Base-by-base conservation (phyloP, 768 basidiomycete genomes). In the Mycena polygramma region DNA sequence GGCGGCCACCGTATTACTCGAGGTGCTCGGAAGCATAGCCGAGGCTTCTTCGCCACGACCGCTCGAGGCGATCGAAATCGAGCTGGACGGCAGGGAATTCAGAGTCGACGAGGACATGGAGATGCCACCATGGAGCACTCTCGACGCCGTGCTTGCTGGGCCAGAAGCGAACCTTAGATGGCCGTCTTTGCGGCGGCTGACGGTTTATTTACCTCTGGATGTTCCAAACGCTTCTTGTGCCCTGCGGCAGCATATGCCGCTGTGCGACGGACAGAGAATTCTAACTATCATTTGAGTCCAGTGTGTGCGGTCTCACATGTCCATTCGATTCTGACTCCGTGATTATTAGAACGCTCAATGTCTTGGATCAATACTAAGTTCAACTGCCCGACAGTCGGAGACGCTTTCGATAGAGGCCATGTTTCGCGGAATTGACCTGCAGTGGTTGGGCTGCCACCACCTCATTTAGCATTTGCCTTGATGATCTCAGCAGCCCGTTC, bases 401-500 rank as follows among this genome's bases (percentile, higher is more conserved):
- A 30, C 6, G 30, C 30, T 30, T 6, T 30, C 30, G 41, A 11
- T 2, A 15, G 8, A 41, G 19, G 45, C 7, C 19, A 46, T 46
- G 14, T 46, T 46, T 19, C n/a, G n/a, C n/a, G n/a, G n/a, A n/a
- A n/a, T n/a, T n/a, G n/a, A n/a, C n/a, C n/a, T n/a, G n/a, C n/a
- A n/a, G n/a, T n/a, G n/a, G n/a, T n/a, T n/a, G n/a, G n/a, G n/a
- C n/a, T n/a, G n/a, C n/a, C n/a, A n/a, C n/a, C n/a, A n/a, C n/a
- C n/a, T 46, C 30, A 52, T 14, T 52, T 14, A 26, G 13, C 54
- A 9, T 55, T 14, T n/a, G 43, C 55, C 36, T 61, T 66, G 30
- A 70, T 61, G 13, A 70, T 66, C n/a, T 66, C 69, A 7, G 69
- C 69, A 3, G 69, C 69, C 8, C 62, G 53, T n/a, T 70, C 69